A percentile compares a stretch with the other conserved stretches of the same genome.
These are phyloP conservation scores for Pholiota molesta DNA, from an alignment of 768 basidiomycete genomes.

Conservation along the genomic window DNA sequence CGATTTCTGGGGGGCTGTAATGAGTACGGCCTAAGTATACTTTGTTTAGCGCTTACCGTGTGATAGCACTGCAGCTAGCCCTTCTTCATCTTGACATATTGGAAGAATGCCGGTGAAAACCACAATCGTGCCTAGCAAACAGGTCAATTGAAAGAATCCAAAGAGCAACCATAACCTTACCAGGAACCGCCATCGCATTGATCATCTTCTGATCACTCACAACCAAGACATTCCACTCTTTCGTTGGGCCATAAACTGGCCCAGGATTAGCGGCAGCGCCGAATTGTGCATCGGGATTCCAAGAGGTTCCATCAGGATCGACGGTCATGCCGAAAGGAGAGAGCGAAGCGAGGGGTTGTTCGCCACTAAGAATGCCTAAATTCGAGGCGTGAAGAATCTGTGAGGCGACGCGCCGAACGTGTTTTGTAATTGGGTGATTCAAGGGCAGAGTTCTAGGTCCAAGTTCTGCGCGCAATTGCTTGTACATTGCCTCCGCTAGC, in stretches of 20 bases:
- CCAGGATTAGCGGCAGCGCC: constrained; percentile 22
- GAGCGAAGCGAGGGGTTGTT: constrained; percentile 18
- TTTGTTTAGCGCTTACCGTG: constrained; percentile 58
- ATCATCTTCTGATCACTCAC: constrained; percentile 70
- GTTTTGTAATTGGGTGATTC: constrained; percentile 62
- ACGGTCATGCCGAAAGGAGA: constrained; percentile 23
- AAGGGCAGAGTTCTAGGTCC: constrained; percentile 60
- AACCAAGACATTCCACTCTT: constrained; percentile 74
- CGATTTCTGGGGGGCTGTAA: constrained; percentile 60
- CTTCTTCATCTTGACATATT: constrained; percentile 74
- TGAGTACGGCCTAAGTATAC: background rate
- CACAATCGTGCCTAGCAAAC: constrained; percentile 63
- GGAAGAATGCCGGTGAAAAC: constrained; percentile 92
- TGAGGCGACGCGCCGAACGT: constrained; percentile 71
- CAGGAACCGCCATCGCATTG: constrained; percentile 80
- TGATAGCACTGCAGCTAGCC: constrained; percentile 80
- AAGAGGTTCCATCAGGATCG: constrained; percentile 30
- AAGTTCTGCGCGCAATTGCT: constrained; percentile 56
- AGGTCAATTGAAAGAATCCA: background rate
- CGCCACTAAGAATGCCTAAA: constrained; percentile 61
- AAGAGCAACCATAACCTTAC: constrained; percentile 34
- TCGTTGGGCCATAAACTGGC: constrained; percentile 34
- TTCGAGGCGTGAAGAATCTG: constrained; percentile 72
- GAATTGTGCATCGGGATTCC: constrained; percentile 37
- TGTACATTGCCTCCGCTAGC: constrained; percentile 43